Evolutionary conservation across 108 stramenopile species (phyloP), one percentile per base, ranked within the genome.

Genomic region (Fragilariopsis cylindrus): DNA sequence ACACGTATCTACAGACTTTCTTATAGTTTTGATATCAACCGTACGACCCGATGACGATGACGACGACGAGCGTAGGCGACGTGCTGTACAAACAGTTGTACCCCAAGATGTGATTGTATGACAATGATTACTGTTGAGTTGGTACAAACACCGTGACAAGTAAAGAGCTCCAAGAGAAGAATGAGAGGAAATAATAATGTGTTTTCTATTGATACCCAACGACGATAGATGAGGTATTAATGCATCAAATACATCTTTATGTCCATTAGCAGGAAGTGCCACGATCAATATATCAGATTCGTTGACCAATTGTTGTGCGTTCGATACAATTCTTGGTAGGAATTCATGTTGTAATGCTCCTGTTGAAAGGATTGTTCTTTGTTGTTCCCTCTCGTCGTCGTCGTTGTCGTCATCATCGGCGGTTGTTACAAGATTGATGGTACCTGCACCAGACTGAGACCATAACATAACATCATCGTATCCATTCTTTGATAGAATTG

Each of bases 151-250:
- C 57, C 76, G 75, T 74, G 84, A 73, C 48, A 89, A 72, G 54
- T 87, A 89, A 0, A 85, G 76, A 48, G 84, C 88, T 0, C 88
- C 88, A 9, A 89, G 74, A n/a, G 88, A 89, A 30, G 86, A 70
- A 57, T 89, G 88, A 6, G 88, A 89, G 3, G 86, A 87, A 52
- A 89, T 84, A 48, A 89, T 89, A 5, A 89, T 75, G 46, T 76
- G 84, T 79, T 62, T 77, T 48, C 55, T 67, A 65, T 45, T 80
- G 44, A 7, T 70, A 30, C 30, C 30, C 41, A 39, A 49, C 7
- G 49, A 7, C 73, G 45, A 21, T 19, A 89, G 69, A 56, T 82
- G 75, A 15, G 88, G 86, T 13, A 76, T 81, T 39, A 89, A 39
- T 44, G 55, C 71, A 42, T 89, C 88, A 72, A 89, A 87, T 16